Base-by-base conservation (phyloP, 2,329 filamentous ascomycete species). In the Penicillium griseofulvum region DNA sequence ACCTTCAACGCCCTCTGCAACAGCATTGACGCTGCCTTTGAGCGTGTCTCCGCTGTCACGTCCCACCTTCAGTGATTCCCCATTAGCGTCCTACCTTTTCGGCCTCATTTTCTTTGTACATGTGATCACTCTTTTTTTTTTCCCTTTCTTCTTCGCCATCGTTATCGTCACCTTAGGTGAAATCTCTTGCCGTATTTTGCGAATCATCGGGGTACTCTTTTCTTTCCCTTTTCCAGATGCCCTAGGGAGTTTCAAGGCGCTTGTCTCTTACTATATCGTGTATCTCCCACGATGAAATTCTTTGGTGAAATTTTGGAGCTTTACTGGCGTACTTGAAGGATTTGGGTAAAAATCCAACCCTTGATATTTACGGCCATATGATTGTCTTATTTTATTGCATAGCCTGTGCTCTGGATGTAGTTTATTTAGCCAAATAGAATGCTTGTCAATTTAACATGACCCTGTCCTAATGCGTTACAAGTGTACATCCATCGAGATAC, bases 11-110 rank as follows among this genome's bases (percentile, higher is more conserved):
- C 65, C 14, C 62, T 78, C 19, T 76, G 73, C 57, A 57, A 68
- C 43, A 76, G 66, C 53, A 75, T 78, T 56, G 74, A 78, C 54
- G 71, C 68, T n/a, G 67, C 74, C 39, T 78, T 73, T 50, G 66
- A 75, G 52, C 73, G 75, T 24, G 67, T 78, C 31, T 74, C 68
- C 28, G 65, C 66, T 53, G 63, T 73, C 46, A 78, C 75, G 5
- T 68, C 73, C 43, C 71, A 78, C 61, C 69, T 76, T 43, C 65
- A 60, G 63, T 74, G 66, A 73, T 71, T 69, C 61, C 67, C 66
- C 61, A 59, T 59, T 60, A 61, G 65, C 61, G 61, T 61, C 50
- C 56, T 51, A 54, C 54, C 55, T 56, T 60, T 60, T 46, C 60
- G 53, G 39, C 51, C 28, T 22, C 17, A 16, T 55, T 58, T 60